A percentile compares a stretch with the other conserved stretches of the same genome.
Evolutionary conservation across 2,329 filamentous ascomycete species (phyloP).

Genomic region (Coleophoma crateriformis): DNA sequence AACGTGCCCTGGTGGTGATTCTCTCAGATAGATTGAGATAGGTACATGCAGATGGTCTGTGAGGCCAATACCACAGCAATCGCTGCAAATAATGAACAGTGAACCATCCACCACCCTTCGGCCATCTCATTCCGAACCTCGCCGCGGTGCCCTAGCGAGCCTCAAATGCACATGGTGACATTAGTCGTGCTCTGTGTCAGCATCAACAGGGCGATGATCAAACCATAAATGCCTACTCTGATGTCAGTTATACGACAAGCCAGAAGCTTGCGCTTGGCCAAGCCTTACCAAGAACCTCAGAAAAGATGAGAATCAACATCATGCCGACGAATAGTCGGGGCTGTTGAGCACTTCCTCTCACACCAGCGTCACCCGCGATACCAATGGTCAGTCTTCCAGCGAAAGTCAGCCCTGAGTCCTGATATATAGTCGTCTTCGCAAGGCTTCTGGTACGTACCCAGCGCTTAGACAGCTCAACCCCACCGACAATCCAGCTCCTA

Average conservation of each 20-base stretch:
- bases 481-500: slow-evolving; percentile 74
- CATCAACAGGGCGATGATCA: slow-evolving; percentile 97
- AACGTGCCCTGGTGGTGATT: too few species aligned
- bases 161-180: slow-evolving; percentile 25
- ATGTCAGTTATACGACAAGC: slow-evolving; percentile 1
- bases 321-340: slow-evolving; percentile 66
- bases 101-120: too few species aligned
- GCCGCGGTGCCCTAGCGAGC: too few species aligned
- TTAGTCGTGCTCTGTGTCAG: slow-evolving; percentile 77
- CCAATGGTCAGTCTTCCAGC: slow-evolving; percentile 64
- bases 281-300: slow-evolving; percentile 61
- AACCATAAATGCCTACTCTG: slow-evolving; percentile 79
- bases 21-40: too few species aligned
- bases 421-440: too few species aligned
- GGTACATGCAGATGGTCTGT: too few species aligned
- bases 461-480: slow-evolving; percentile 75
- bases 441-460: slow-evolving; percentile 25
- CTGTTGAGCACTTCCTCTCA: slow-evolving; percentile 70
- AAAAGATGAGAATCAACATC: slow-evolving; percentile 78
- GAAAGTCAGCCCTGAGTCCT: too few species aligned
- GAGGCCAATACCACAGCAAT: too few species aligned
- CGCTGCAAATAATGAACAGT: too few species aligned
- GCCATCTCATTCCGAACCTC: too few species aligned
- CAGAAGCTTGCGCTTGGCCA: not conserved
- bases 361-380: slow-evolving; percentile 81